Percentiles rank a stretch among this genome's conserved stretches.
Conservation (phyloP, 2,329 filamentous ascomycete species). For the Sarocladium kiliense region DNA sequence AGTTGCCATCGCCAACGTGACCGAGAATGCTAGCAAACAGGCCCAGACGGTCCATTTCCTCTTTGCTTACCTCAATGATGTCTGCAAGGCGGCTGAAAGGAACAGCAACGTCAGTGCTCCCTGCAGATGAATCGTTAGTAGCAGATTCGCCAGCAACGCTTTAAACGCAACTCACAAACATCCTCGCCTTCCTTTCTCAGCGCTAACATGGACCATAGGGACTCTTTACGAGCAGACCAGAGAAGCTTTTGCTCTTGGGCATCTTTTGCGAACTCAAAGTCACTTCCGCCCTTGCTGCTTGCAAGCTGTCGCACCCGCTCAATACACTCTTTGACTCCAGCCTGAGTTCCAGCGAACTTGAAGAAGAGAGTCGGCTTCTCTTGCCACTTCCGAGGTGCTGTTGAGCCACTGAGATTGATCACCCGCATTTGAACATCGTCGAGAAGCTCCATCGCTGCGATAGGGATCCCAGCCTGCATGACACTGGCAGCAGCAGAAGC, state of each 20-base stretch:
- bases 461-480: conserved; percentile 68
- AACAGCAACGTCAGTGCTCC: conserved; percentile 81
- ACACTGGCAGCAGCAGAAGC: conserved; percentile 68
- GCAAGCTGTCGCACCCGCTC: conserved; percentile 63
- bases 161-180: conserved; percentile 54
- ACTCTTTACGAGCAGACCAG: conserved; percentile 78
- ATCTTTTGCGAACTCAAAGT: conserved; percentile 73
- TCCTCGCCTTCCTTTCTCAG: conserved; percentile 61
- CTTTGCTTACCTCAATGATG: conserved; percentile 78
- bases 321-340: conserved; percentile 75
- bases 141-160: background rate
- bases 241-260: conserved; percentile 67
- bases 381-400: conserved; percentile 64
- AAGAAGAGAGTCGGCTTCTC: conserved; percentile 77
- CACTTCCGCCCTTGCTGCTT: conserved; percentile 55
- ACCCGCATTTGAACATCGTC: conserved; percentile 84
- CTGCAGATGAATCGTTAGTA: conserved; percentile 22
- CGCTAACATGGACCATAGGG: conserved; percentile 77
- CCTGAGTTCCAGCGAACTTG: conserved; percentile 77
- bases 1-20: conserved; percentile 91
- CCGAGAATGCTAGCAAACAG: conserved; percentile 84
- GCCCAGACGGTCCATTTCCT: conserved; percentile 80
- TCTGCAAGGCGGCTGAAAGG: conserved; percentile 71
- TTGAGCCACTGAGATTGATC: conserved; percentile 69
- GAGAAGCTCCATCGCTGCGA: conserved; percentile 81